These are phyloP conservation scores for Schwanniomyces vanrijiae DNA, from an alignment of 805 yeast genomes.

Conservation along the genomic window DNA sequence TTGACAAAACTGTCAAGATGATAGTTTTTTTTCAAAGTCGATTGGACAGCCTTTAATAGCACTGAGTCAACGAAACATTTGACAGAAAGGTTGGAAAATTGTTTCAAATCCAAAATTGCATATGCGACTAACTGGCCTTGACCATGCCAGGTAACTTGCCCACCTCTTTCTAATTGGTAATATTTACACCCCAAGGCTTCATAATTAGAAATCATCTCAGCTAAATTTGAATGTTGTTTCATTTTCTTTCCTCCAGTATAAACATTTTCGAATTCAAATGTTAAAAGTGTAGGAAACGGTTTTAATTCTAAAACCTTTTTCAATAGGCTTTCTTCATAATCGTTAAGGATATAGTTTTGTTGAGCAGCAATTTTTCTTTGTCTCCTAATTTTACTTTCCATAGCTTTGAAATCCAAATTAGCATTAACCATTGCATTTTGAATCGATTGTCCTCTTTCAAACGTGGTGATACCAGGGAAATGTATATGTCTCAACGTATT, in stretches of 20 bases:
- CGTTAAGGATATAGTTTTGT: slow-evolving; percentile 43
- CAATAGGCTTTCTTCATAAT: slow-evolving; percentile 47
- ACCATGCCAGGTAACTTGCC: slow-evolving; percentile 96
- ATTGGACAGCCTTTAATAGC: slow-evolving; percentile 59
- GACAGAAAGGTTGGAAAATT: slow-evolving; percentile 56
- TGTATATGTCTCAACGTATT: slow-evolving; percentile 40
- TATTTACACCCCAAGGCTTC: slow-evolving; percentile 52
- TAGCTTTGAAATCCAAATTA: slow-evolving; percentile 54
- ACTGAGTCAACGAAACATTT: slow-evolving; percentile 62
- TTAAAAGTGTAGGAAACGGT: slow-evolving; percentile 67
- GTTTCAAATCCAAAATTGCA: slow-evolving; percentile 63
- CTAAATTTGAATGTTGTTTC: slow-evolving; percentile 45
- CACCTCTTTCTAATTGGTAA: slow-evolving; percentile 86
- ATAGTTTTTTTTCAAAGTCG: slow-evolving; percentile 38
- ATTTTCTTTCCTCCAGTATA: slow-evolving; percentile 93
- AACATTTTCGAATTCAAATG: slow-evolving; percentile 83
- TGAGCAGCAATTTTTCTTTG: slow-evolving; percentile 37
- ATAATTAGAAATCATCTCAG: slow-evolving; percentile 23
- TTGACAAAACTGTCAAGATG: slow-evolving; percentile 52
- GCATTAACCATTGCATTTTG: slow-evolving; percentile 59
- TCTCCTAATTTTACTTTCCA: slow-evolving; percentile 47
- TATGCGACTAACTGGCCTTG: slow-evolving; percentile 92
- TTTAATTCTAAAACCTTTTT: slow-evolving; percentile 38
- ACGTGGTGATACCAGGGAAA: slow-evolving; percentile 40
- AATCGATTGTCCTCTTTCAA: slow-evolving; percentile 49